These are phyloP conservation scores for Persicaria maculosa DNA, from an alignment of 148 eudicot species.

Conservation along the genomic window DNA sequence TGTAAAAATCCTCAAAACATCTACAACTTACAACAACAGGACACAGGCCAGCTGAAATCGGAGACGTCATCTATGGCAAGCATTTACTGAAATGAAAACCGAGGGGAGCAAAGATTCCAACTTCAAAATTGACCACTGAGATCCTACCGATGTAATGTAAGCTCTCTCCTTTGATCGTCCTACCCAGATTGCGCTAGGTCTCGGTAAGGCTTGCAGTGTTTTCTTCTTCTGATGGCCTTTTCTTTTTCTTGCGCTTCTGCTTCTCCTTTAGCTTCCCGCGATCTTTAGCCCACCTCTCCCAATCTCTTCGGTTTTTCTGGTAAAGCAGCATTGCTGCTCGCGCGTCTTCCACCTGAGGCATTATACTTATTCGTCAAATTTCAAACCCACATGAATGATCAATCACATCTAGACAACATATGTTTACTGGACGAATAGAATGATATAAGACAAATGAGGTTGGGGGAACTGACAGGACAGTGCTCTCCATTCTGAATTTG, in stretches of 20 bases:
- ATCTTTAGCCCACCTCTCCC: conserved; percentile 77
- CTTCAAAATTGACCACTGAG: neutral
- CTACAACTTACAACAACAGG: neutral
- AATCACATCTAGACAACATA: no score
- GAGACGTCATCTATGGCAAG: neutral
- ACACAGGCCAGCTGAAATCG: neutral
- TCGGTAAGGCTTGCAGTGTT: no score
- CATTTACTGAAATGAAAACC: neutral
- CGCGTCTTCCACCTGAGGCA: conserved; percentile 78
- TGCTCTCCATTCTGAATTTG: conserved; percentile 94
- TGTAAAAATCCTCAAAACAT: neutral
- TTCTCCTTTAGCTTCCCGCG: conserved; percentile 42
- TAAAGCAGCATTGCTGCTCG: conserved; percentile 95
- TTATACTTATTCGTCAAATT: neutral
- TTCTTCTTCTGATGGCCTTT: conserved; percentile 21
- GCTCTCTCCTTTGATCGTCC: neutral
- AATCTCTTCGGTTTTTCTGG: conserved; percentile 57
- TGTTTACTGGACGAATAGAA: no score
- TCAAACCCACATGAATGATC: neutral
- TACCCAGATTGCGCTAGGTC: neutral
- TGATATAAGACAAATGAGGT: neutral
- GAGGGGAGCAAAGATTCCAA: neutral
- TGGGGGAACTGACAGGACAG: conserved; percentile 69
- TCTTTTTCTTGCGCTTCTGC: conserved; percentile 66
- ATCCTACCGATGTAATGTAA: neutral